Conservation (phyloP, 345 rosid species). For the Melaleuca alternifolia region DNA sequence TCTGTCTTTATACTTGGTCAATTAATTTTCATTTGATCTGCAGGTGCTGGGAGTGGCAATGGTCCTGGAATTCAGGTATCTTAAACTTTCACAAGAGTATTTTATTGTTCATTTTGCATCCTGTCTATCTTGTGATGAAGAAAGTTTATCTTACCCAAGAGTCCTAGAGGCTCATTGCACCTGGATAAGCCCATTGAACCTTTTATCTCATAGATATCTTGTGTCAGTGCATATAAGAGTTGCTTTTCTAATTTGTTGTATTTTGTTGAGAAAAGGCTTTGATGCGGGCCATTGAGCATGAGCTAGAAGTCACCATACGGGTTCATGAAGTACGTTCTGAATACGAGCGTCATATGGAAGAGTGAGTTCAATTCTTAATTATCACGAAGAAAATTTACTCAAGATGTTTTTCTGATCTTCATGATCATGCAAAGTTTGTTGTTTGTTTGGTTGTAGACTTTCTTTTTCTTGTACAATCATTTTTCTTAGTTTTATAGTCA, state of each 20-base stretch:
- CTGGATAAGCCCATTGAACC: neutral
- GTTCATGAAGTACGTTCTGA: slow-evolving; percentile 92
- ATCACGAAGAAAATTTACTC: neutral
- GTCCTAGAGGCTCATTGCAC: neutral
- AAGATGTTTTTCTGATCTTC: neutral
- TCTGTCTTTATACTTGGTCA: slow-evolving; percentile 1
- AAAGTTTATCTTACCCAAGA: neutral
- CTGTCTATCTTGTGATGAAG: neutral
- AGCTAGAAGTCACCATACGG: slow-evolving; percentile 82
- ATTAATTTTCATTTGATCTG: neutral
- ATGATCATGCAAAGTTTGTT: neutral
- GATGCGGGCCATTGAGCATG: slow-evolving; percentile 90
- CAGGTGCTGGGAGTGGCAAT: slow-evolving; percentile 52
- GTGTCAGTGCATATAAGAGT: neutral
- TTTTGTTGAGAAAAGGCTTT: slow-evolving; percentile 43
- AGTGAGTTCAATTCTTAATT: slow-evolving; percentile 37
- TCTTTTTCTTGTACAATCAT: neutral
- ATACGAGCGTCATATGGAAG: slow-evolving; percentile 89
- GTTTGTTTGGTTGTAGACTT: neutral
- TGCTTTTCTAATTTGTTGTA: neutral
- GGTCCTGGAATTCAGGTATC: slow-evolving; percentile 82
- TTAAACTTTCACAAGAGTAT: neutral
- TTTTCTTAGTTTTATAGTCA: neutral
- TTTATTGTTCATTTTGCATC: neutral
- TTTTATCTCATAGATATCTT: neutral